Base-by-base conservation (phyloP, 768 basidiomycete genomes). In the Mycena crocata region DNA sequence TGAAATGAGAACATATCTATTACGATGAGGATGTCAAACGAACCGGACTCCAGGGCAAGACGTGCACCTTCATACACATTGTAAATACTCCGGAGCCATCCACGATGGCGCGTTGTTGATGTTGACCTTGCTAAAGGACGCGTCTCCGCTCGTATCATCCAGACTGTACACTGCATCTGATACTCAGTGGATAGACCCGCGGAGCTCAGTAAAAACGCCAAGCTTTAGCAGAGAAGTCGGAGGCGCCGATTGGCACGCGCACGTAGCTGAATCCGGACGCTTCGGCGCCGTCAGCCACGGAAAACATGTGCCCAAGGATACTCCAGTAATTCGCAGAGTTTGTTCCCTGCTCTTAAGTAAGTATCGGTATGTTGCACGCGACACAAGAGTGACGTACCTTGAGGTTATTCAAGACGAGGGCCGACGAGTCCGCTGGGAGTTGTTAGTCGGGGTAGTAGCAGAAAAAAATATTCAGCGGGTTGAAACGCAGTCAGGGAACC, bases 11-110 rank as follows among this genome's bases (percentile, higher is more conserved):
- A 31, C 7, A 15, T 9, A 48, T n/a, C n/a, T n/a, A n/a, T n/a
- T 17, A 30, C 10, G 24, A 9, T n/a, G n/a, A n/a, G n/a, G n/a
- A n/a, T n/a, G n/a, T n/a, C n/a, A 17, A 23, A 78, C 85, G 68
- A 72, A 92, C 92, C 6, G 91, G 90, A 45, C 90, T 92, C 93
- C 93, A 93, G 2, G 93, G 90, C 13, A 90, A 51, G 7, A 91
- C 66, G 66, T 91, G 88, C 21, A 91, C 78, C 64, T 66, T 14
- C 4, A 28, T 13, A 14, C 32, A 28, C 23, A 48, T 72, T 73
- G 26, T 14, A 48, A 21, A 3, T 23, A 44, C n/a, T n/a, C n/a
- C 40, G 9, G 17, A 21, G 7, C 9, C 40, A 19, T 42, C 9
- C 17, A 9, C 8, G 86, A 84, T 4, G 92, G 93, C 2, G 87